A percentile compares a stretch with the other conserved stretches of the same genome.
These are phyloP conservation scores for Pyrenula aspistea DNA, from an alignment of 495 filamentous ascomycete genomes.

Conservation along the genomic window DNA sequence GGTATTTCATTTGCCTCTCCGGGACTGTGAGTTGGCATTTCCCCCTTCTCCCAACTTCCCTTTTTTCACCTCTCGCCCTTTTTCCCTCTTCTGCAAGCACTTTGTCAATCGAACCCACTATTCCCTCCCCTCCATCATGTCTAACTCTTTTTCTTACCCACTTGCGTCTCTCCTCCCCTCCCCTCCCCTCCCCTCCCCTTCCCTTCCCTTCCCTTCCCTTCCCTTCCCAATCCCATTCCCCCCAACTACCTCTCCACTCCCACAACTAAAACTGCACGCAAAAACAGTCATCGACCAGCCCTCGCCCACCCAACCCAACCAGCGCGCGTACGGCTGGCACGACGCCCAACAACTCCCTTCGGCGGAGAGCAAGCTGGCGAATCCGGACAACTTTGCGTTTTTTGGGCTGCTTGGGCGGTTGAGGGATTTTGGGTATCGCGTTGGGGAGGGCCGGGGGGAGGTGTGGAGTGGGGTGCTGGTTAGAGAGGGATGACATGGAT, in stretches of 20 bases:
- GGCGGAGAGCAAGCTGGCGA: neutral
- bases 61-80: neutral
- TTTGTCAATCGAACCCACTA: neutral
- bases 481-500: conserved; percentile 56
- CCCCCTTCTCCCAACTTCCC: neutral
- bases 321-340: neutral
- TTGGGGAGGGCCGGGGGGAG: conserved; percentile 65
- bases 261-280: too few species aligned
- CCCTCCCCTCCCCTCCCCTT: too few species aligned
- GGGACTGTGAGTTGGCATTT: neutral
- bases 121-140: too few species aligned
- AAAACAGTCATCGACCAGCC: neutral
- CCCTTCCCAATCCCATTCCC: too few species aligned
- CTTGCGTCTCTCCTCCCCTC: too few species aligned
- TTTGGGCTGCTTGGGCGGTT: neutral
- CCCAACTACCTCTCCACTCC: too few species aligned
- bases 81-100: neutral
- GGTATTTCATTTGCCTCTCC: neutral
- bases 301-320: neutral
- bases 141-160: too few species aligned
- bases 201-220: too few species aligned
- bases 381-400: neutral
- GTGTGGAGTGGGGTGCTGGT: conserved; percentile 82
- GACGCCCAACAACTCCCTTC: neutral
- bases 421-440: neutral